Conservation (phyloP, 331 rosid genomes). For the Malus hybrid region DNA sequence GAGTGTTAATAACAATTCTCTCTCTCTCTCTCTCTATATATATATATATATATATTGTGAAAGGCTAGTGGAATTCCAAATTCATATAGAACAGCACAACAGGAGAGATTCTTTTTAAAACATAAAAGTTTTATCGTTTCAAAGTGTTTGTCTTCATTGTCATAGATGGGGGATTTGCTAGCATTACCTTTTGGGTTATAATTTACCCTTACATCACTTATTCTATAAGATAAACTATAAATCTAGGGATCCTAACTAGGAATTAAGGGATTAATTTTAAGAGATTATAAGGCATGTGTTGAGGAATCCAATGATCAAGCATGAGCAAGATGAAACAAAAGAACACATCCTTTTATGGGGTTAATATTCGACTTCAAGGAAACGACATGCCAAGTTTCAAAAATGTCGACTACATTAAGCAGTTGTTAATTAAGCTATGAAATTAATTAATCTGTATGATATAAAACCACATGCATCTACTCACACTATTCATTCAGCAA, state of each 20-base stretch:
- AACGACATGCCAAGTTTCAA: conserved; percentile 32
- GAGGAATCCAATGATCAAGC: conserved; percentile 52
- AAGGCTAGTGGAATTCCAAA: conserved; percentile 24
- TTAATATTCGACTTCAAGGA: conserved; percentile 14
- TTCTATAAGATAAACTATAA: too few relatives aligned
- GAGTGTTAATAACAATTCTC: too few relatives aligned
- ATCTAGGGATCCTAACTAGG: conserved; percentile 40
- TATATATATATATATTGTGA: too few relatives aligned
- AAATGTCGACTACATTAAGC: conserved; percentile 21
- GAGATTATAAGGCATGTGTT: conserved; percentile 20
- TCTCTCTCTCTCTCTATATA: too few relatives aligned
- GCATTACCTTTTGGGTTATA: conserved; percentile 3
- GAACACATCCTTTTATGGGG: conserved; percentile 22
- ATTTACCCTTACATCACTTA: too few relatives aligned
- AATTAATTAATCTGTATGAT: conserved; percentile 1
- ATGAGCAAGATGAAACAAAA: conserved; percentile 24
- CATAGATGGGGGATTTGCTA: conserved; percentile 17
- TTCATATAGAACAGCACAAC: conserved; percentile 20
- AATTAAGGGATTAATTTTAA: conserved; percentile 5
- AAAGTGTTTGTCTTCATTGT: conserved; percentile 21
- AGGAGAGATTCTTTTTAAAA: background rate
- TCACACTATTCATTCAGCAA: background rate
- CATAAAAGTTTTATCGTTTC: background rate
- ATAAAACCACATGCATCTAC: background rate
- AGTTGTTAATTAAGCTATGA: conserved; percentile 7